Evolutionary conservation across 345 rosid species (phyloP).

Genomic region (Eutrema heterophyllum): DNA sequence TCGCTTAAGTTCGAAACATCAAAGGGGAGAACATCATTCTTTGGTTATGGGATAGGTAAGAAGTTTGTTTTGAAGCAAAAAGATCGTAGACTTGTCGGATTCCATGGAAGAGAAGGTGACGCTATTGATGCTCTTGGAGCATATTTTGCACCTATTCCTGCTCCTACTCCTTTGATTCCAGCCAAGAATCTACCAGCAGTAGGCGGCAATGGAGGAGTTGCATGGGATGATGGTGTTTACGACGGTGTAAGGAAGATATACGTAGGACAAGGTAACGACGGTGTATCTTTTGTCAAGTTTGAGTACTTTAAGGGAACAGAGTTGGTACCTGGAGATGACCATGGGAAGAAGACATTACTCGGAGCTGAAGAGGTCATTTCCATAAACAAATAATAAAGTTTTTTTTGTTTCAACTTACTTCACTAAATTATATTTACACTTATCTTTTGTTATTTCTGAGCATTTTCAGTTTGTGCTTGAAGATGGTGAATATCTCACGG

Average conservation of each 20-base stretch:
- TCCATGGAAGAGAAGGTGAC: slow-evolving; percentile 14
- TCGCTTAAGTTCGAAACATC: slow-evolving; percentile 28
- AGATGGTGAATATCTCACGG: slow-evolving; percentile 21
- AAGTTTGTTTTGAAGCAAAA: slow-evolving; percentile 12
- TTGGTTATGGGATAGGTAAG: slow-evolving; percentile 14
- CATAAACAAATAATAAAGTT: neutral
- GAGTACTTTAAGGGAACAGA: slow-evolving; percentile 8
- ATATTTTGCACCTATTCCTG: neutral
- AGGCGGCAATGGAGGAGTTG: slow-evolving; percentile 24
- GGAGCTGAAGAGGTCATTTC: slow-evolving; percentile 11
- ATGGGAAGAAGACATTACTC: slow-evolving; percentile 20
- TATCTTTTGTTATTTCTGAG: neutral
- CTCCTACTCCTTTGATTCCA: neutral
- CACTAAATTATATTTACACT: neutral
- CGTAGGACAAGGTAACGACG: slow-evolving; percentile 12
- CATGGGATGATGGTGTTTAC: slow-evolving; percentile 31
- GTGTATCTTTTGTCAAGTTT: slow-evolving; percentile 22
- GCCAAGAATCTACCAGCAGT: slow-evolving; percentile 1
- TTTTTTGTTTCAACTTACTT: neutral
- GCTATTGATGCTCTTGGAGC: slow-evolving; percentile 26
- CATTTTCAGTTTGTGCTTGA: slow-evolving; percentile 23
- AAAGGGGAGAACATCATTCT: slow-evolving; percentile 1
- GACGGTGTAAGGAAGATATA: slow-evolving; percentile 14
- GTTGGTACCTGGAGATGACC: slow-evolving; percentile 17
- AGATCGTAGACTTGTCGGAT: slow-evolving; percentile 11